phyloP scores from a whole-genome alignment of 2,329 filamentous ascomycete genomes.

The Arthrocladium fulminans region DNA sequence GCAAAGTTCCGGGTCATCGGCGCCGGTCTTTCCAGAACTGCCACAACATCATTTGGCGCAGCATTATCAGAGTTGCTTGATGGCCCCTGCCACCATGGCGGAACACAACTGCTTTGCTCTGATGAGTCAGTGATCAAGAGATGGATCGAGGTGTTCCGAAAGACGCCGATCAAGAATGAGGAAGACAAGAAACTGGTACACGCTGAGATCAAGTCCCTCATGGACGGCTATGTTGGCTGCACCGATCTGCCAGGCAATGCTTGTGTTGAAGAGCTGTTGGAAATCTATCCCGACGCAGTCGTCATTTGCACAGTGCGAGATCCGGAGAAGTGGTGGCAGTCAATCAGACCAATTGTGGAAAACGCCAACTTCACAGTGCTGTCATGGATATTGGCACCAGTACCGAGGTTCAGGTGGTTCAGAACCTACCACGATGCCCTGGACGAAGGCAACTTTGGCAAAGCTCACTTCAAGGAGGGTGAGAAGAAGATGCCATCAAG shows the following conservation, averaged over 20 bases:
- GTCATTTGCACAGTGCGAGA: constrained; percentile 39
- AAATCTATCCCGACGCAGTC: constrained; percentile 42
- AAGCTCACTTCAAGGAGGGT: constrained; percentile 18
- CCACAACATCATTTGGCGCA: constrained; percentile 42
- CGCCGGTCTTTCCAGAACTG: constrained; percentile 34
- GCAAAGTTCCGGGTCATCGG: constrained; percentile 19
- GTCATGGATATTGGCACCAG: constrained; percentile 20
- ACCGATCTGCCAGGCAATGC: constrained; percentile 38
- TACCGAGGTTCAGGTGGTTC: constrained; percentile 20
- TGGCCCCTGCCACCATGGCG: constrained; percentile 44
- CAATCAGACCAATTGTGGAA: constrained; percentile 22
- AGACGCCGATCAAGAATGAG: constrained; percentile 19
- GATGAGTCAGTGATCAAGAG: constrained; percentile 22
- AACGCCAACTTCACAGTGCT: constrained; percentile 20
- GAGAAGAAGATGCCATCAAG: constrained; percentile 19
- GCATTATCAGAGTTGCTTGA: constrained; percentile 41
- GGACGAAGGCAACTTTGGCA: constrained; percentile 19
- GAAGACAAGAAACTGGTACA: constrained; percentile 25
- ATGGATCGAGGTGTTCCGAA: constrained; percentile 24
- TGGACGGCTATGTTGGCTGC: constrained; percentile 39
- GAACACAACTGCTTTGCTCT: constrained; percentile 31
- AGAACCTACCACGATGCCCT: constrained; percentile 21
- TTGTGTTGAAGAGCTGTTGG: constrained; percentile 39
- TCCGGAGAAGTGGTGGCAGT: constrained; percentile 34
- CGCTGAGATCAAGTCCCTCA: constrained; percentile 28